These are phyloP conservation scores for Fonsecaea monophora DNA, from an alignment of 2,329 filamentous ascomycete species.

Conservation along the genomic window DNA sequence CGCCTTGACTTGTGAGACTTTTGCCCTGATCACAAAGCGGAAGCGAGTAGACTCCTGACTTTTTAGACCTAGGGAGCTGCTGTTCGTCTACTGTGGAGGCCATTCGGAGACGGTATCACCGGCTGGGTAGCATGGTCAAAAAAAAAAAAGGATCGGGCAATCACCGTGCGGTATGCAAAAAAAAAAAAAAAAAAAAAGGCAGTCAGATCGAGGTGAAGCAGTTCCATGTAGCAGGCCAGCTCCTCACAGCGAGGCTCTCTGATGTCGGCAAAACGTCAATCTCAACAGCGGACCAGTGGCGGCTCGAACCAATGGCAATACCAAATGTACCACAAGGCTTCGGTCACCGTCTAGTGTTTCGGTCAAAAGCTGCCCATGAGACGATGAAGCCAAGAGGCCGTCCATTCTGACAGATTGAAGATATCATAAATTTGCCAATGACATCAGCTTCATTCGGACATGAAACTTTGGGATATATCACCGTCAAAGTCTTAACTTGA, in stretches of 20 bases:
- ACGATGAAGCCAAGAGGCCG: neutral
- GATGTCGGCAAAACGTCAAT: neutral
- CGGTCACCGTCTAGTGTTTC: conserved; percentile 10
- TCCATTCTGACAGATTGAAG: neutral
- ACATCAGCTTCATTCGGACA: neutral
- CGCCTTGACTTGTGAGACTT: neutral
- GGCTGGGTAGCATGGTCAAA: neutral
- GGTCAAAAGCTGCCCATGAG: neutral
- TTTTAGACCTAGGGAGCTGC: neutral
- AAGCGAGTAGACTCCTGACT: neutral
- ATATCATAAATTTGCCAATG: conserved; percentile 1
- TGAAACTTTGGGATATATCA: conserved; percentile 11
- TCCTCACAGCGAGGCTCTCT: neutral
- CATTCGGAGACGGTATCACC: neutral
- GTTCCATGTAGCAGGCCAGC: neutral
- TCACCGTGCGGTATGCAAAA: neutral
- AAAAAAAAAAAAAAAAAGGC: neutral
- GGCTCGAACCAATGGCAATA: neutral
- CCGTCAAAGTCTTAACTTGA: neutral
- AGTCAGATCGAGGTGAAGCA: neutral
- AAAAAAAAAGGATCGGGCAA: neutral
- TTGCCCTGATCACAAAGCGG: too few species aligned
- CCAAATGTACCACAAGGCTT: neutral
- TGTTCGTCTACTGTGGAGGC: neutral
- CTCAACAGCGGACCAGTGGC: neutral